Conservation (phyloP, 1,284 basidiomycete species). For the Volvariella surrecta region DNA sequence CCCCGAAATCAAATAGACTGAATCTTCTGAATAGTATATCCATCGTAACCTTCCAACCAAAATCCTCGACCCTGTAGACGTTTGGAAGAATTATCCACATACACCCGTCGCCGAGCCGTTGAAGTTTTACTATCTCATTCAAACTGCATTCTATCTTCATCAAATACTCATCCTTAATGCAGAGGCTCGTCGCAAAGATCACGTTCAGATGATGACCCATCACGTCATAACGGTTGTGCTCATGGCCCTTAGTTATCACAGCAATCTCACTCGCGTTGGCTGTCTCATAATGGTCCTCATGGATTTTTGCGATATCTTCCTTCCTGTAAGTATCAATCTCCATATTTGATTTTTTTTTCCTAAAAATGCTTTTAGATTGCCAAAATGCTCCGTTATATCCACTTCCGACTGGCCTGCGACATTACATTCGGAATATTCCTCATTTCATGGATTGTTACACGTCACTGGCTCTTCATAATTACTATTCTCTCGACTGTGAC, state of each 20-base stretch:
- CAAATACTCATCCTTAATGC: constrained; percentile 89
- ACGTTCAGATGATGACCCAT: constrained; percentile 93
- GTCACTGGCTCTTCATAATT: constrained; percentile 72
- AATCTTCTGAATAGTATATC: constrained; percentile 52
- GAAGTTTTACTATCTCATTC: constrained; percentile 89
- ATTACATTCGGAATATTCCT: constrained; percentile 76
- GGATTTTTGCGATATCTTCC: constrained; percentile 89
- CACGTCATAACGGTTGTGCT: constrained; percentile 86
- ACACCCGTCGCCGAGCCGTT: constrained; percentile 66
- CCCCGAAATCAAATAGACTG: too few relatives aligned
- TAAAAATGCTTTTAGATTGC: constrained; percentile 50
- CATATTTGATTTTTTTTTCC: constrained; percentile 7
- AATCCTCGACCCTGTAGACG: constrained; percentile 55
- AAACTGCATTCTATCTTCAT: constrained; percentile 92
- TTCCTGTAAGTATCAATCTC: constrained; percentile 59
- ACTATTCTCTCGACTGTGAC: constrained; percentile 56
- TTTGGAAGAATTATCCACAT: constrained; percentile 85
- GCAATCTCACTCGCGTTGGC: constrained; percentile 84
- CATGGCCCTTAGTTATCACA: constrained; percentile 71
- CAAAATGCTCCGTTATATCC: constrained; percentile 90
- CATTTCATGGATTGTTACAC: constrained; percentile 82
- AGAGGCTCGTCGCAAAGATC: constrained; percentile 90
- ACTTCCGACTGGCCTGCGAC: constrained; percentile 60
- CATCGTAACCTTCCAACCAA: constrained; percentile 66
- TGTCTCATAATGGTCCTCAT: constrained; percentile 85